Conservation (phyloP, 2,329 filamentous ascomycete genomes). For the Rachicladosporium sp. region DNA sequence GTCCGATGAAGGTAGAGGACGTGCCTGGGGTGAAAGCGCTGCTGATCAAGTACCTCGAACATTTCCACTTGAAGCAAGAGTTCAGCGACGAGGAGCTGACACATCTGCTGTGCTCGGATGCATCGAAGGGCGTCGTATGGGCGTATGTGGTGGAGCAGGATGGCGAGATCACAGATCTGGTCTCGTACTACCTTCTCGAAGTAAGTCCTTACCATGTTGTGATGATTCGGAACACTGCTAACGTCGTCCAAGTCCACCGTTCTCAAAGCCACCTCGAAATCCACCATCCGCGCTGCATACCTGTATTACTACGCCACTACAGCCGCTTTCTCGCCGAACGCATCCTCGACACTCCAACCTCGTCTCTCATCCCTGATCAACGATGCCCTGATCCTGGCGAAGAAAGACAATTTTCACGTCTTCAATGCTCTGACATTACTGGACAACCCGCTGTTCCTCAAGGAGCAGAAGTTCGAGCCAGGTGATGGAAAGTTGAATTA, state of each 20-base stretch:
- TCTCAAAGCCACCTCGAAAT: constrained; percentile 64
- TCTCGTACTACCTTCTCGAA: constrained; percentile 92
- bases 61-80: constrained; percentile 73
- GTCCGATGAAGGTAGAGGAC: constrained; percentile 69
- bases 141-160: constrained; percentile 73
- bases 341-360: constrained; percentile 44
- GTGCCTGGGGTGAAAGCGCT: constrained; percentile 62
- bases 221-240: too few relatives aligned
- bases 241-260: constrained; percentile 51
- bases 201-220: constrained; percentile 10
- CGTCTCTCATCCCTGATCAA: constrained; percentile 69
- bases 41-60: constrained; percentile 62
- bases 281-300: constrained; percentile 77
- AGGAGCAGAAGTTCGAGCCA: constrained; percentile 85
- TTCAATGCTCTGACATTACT: constrained; percentile 91
- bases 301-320: constrained; percentile 95
- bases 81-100: constrained; percentile 70
- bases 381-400: constrained; percentile 79
- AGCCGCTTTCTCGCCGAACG: constrained; percentile 44
- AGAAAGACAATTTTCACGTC: constrained; percentile 77
- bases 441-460: constrained; percentile 87
- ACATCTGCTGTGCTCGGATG: constrained; percentile 75
- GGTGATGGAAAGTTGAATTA: constrained; percentile 93
- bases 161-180: constrained; percentile 84
- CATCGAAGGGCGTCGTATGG: constrained; percentile 75